A percentile compares a stretch with the other conserved stretches of the same genome.
Evolutionary conservation across 73 alveolate genomes (phyloP).

Genomic region (Durusdinium trenchii): DNA sequence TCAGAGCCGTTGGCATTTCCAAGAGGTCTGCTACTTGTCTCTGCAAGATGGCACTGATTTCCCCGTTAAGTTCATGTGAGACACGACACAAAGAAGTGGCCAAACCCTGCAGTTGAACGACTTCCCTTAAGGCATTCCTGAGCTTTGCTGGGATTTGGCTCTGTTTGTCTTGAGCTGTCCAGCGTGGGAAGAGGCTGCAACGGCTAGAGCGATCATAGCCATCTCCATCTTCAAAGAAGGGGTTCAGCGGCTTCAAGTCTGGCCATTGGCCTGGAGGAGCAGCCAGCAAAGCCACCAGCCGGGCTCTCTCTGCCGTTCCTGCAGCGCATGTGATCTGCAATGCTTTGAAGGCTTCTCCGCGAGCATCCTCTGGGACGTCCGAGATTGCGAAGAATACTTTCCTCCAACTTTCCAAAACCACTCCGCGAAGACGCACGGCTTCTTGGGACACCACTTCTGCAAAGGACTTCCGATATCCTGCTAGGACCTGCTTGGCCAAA

Average conservation of each 20-base stretch:
- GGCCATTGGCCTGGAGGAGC: conserved; percentile 39
- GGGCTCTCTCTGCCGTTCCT: neutral
- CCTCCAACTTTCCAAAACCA: neutral
- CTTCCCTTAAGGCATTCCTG: neutral
- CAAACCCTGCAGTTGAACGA: conserved; percentile 43
- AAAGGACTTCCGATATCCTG: neutral
- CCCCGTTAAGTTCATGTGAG: neutral
- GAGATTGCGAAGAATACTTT: neutral
- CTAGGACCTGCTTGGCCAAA: conserved; percentile 47
- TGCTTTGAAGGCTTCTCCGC: conserved; percentile 53
- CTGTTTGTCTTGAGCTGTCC: neutral
- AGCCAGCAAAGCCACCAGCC: conserved; percentile 64
- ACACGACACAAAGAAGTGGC: neutral
- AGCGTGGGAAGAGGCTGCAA: conserved; percentile 67
- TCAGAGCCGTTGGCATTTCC: neutral
- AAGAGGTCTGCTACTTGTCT: conserved; percentile 51
- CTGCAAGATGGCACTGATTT: conserved; percentile 47
- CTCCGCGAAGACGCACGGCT: conserved; percentile 1
- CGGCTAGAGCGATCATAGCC: no score
- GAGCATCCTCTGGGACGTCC: conserved; percentile 1
- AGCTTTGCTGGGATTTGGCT: conserved; percentile 31
- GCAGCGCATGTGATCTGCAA: conserved; percentile 30
- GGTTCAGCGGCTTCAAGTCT: conserved; percentile 40
- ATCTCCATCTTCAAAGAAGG: neutral
- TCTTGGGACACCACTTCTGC: conserved; percentile 16